Base-by-base conservation (phyloP, 202 grass and related monocot species). In the Dendrocalamus latiflorus region DNA sequence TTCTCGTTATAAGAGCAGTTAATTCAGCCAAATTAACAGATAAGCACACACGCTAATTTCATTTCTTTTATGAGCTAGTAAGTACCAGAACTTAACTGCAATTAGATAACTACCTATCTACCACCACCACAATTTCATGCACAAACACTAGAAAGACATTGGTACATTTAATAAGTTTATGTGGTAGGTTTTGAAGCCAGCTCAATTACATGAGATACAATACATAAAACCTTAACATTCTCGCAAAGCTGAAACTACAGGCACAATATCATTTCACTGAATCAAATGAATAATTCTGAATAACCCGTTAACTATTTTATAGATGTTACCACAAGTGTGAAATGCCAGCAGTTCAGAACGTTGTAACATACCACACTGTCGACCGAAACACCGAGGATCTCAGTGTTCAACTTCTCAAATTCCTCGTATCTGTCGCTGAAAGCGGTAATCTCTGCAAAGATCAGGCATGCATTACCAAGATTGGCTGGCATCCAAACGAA, bases 281-380 rank as follows among this genome's bases (percentile, higher is more conserved):
- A 63, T 33, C 64, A 26, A 69, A 36, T 75, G 76, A 77, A 39
- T 54, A 49, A 25, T n/a, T n/a, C n/a, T 75, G 77, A 78, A 41
- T 55, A 51, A 28, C 42, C 8, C 6, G 22, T 10, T 4, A 34
- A 34, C 33, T 34, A 34, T 14, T 12, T 28, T 30, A 86, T 22
- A 6, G n/a, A 82, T 69, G 55, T 25, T 34, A 72, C 54, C 45
- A n/a, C 57, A 69, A 25, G 16, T 78, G 55, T 24, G 12, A 65
- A 75, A 72, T 79, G 34, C 17, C 26, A 45, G 25, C 11, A 28
- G 6, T 60, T 65, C 44, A 72, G 17, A 34, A 24, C 33, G 33
- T 38, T 38, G 5, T 5, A 38, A 38, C 5, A 38, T 38, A 38
- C 37, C 86, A 38, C 37, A 38, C 4, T 38, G 37, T 38, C 37